Conservation (phyloP, 1,284 basidiomycete species). For the Sphaerobolus stellatus region DNA sequence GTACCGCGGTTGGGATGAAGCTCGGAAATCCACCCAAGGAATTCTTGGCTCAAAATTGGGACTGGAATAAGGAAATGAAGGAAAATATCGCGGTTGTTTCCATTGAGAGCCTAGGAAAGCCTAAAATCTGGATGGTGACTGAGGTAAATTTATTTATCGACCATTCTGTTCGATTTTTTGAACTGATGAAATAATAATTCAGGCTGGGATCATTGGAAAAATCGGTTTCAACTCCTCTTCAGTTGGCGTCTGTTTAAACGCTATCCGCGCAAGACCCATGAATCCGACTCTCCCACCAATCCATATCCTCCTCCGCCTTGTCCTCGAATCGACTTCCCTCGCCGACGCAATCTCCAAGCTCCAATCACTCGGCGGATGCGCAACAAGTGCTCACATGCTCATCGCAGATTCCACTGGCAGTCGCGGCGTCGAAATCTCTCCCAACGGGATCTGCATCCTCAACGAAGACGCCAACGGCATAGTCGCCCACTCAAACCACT, state of each 20-base stretch:
- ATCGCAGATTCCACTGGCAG: constrained; percentile 30
- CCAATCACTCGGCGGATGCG: constrained; percentile 32
- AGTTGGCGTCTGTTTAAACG: constrained; percentile 38
- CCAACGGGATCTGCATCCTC: constrained; percentile 28
- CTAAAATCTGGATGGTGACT: constrained; percentile 37
- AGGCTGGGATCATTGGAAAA: constrained; percentile 41
- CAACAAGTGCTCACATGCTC: constrained; percentile 37
- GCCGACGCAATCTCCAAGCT: constrained; percentile 27
- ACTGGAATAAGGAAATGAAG: constrained; percentile 34
- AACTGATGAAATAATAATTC: neutral
- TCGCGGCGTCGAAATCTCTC: constrained; percentile 33
- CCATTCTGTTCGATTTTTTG: neutral
- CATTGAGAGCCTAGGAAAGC: constrained; percentile 29
- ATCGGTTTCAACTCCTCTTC: constrained; percentile 38
- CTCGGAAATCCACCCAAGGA: constrained; percentile 23
- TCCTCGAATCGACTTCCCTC: constrained; percentile 33
- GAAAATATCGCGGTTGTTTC: constrained; percentile 35
- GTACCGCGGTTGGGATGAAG: constrained; percentile 34
- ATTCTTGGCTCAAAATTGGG: constrained; percentile 41
- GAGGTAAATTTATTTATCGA: constrained; percentile 24
- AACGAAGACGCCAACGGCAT: constrained; percentile 27
- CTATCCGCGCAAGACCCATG: constrained; percentile 34
- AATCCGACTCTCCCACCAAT: constrained; percentile 32
- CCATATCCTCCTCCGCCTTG: constrained; percentile 33
- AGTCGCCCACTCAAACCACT: constrained; percentile 38